These are phyloP conservation scores for Rachicladosporium sp. DNA, from an alignment of 2,329 filamentous ascomycete species.

Conservation along the genomic window DNA sequence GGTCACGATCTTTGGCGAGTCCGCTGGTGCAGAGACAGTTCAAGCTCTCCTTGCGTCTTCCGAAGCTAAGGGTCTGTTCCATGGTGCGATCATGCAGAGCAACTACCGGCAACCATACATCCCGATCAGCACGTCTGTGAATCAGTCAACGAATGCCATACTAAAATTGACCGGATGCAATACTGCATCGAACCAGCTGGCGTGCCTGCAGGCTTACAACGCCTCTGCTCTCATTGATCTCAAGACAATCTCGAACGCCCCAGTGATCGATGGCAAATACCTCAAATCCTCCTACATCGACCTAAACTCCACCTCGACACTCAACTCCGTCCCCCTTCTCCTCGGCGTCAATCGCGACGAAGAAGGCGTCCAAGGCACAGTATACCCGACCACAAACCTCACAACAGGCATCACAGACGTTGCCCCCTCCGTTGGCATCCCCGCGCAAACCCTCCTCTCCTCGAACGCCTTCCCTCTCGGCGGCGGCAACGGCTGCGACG, in stretches of 20 bases:
- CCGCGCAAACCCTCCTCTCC: no score
- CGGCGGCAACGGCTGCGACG: neutral
- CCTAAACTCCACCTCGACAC: slow-evolving; percentile 7
- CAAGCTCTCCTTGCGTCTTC: slow-evolving; percentile 34
- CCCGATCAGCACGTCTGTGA: slow-evolving; percentile 6
- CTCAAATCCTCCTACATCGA: no score
- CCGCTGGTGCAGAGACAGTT: slow-evolving; percentile 27
- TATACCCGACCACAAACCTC: slow-evolving; percentile 15
- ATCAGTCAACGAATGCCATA: slow-evolving; percentile 8
- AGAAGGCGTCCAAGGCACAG: slow-evolving; percentile 22
- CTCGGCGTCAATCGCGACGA: slow-evolving; percentile 29
- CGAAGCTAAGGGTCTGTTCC: slow-evolving; percentile 36
- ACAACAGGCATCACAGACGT: slow-evolving; percentile 7
- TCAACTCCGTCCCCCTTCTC: slow-evolving; percentile 21
- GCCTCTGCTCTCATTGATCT: slow-evolving; percentile 1
- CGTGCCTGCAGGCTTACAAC: slow-evolving; percentile 14
- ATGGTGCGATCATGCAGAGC: slow-evolving; percentile 30
- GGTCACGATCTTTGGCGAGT: slow-evolving; percentile 37
- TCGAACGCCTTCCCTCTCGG: slow-evolving; percentile 7
- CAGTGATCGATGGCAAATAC: no score
- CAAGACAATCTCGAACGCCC: no score
- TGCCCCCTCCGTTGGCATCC: no score
- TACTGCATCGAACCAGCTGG: slow-evolving; percentile 9
- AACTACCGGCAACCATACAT: slow-evolving; percentile 8
- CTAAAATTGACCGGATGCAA: slow-evolving; percentile 15